A percentile compares a stretch with the other conserved stretches of the same genome.
phyloP scores from a whole-genome alignment of 352 stramenopile species.

The Aphanomyces astaci region DNA sequence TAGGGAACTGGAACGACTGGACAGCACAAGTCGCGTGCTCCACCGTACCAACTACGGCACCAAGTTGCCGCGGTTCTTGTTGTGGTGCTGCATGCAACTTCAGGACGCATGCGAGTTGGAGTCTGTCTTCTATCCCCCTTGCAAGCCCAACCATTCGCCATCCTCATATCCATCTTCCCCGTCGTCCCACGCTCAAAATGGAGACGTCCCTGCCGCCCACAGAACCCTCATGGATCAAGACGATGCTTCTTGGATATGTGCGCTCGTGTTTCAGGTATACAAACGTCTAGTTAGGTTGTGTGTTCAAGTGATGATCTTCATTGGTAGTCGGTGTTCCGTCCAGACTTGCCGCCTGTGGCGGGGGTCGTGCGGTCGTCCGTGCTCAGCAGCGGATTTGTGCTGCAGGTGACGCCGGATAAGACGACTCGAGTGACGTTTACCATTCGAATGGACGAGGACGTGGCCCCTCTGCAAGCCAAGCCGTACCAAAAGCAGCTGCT shows the following conservation, averaged over 20 bases:
- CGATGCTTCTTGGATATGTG: background rate
- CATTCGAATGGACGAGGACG: background rate
- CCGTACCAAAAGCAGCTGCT: constrained; percentile 8
- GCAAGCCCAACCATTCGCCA: too few species aligned
- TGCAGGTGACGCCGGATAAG: background rate
- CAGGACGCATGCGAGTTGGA: constrained; percentile 1
- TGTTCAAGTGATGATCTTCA: background rate
- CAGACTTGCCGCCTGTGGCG: background rate
- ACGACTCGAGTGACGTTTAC: background rate
- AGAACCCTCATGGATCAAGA: too few species aligned
- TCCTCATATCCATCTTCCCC: too few species aligned
- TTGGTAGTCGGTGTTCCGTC: background rate
- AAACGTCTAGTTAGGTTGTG: background rate
- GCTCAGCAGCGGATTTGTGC: constrained; percentile 5
- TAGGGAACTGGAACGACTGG: constrained; percentile 5
- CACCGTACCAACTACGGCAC: background rate
- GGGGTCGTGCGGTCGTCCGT: background rate
- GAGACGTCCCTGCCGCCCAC: too few species aligned
- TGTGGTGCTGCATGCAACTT: constrained; percentile 7
- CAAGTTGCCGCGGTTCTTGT: background rate
- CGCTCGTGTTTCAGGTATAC: constrained; percentile 6
- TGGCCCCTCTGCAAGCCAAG: constrained; percentile 5
- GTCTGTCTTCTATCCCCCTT: background rate
- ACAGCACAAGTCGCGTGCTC: background rate
- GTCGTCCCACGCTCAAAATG: too few species aligned